Evolutionary conservation across 495 filamentous ascomycete species (phyloP), one percentile per base, ranked within the genome.

Genomic region (Chaetomium tenue): DNA sequence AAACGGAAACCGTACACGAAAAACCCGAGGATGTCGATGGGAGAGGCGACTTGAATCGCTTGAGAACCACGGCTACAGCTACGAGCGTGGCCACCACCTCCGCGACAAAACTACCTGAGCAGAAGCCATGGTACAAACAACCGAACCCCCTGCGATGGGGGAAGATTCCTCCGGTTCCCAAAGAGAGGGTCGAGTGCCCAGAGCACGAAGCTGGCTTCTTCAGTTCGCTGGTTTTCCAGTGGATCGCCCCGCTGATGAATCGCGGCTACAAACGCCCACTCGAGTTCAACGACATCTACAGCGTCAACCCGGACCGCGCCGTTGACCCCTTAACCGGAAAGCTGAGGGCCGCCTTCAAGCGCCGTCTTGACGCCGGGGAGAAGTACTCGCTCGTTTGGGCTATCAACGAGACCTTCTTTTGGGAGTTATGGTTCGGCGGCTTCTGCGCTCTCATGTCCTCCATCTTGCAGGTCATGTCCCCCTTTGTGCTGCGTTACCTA

Each of bases 241-340:
- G 88, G 88, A 85, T 91, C 74, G 79, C 82, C 2, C 84, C 87
- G 0, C 61, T 91, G 58, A 91, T 91, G 88, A 76, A 62, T 83
- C 81, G 81, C 54, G 93, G 93, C 20, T 98, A 97, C 73, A 84
- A 91, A 70, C 87, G 93, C 12, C 86, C 87, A 15, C 83, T 98
- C 8, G 90, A 97, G 67, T 76, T 87, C 42, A 88, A 88, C 71
- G 93, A 98, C 71, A 86, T 98, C 62, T 96, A 92, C 87, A 80
- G 79, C 1, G 89, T 97, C 54, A 96, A 96, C 66, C 92, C 93
- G 0, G 73, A 89, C 61, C 83, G 93, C 47, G 79, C 84, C n/a
- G 87, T 89, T 46, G 84, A 91, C 25, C 72, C 84, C 5, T 71
- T 96, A 70, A 85, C 88, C 12, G 72, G 74, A 9, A 89, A 84